These are phyloP conservation scores for Oligophagozyma castellii DNA, from an alignment of 1,139 yeast species.

Conservation along the genomic window DNA sequence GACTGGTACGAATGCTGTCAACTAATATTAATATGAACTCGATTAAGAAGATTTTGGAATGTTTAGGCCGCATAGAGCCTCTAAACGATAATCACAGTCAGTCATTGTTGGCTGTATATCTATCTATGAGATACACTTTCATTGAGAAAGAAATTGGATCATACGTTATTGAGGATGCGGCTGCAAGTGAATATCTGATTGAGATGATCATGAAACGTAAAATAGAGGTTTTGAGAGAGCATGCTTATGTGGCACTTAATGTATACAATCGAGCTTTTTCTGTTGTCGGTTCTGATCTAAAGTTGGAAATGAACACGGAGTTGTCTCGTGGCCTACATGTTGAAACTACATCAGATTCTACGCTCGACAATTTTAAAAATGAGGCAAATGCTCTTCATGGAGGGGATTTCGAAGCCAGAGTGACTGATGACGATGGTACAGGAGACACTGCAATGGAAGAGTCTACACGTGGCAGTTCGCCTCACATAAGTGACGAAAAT, in stretches of 20 bases:
- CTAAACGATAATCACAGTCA: slow-evolving; percentile 24
- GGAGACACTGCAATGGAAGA: not conserved
- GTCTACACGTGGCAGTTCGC: not conserved
- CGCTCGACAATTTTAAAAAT: too few species aligned
- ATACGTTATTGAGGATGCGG: slow-evolving; percentile 29
- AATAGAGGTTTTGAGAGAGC: slow-evolving; percentile 73
- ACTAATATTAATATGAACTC: slow-evolving; percentile 71
- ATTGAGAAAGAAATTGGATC: slow-evolving; percentile 46
- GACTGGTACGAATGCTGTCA: slow-evolving; percentile 52
- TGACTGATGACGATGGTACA: slow-evolving; percentile 2
- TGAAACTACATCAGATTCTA: too few species aligned
- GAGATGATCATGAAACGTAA: slow-evolving; percentile 65
- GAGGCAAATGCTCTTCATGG: too few species aligned
- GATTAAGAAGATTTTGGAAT: slow-evolving; percentile 64
- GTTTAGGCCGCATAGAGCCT: slow-evolving; percentile 52
- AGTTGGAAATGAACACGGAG: too few species aligned
- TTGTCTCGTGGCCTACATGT: too few species aligned
- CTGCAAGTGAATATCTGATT: slow-evolving; percentile 27
- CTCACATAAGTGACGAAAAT: not conserved
- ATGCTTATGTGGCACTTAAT: slow-evolving; percentile 18
- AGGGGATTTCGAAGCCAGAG: too few species aligned
- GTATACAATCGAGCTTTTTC: too few species aligned
- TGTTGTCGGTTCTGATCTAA: too few species aligned
- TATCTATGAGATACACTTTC: slow-evolving; percentile 45
- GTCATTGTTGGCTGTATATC: slow-evolving; percentile 30